phyloP scores from a whole-genome alignment of 768 basidiomycete species.

The Kwoniella europaea region DNA sequence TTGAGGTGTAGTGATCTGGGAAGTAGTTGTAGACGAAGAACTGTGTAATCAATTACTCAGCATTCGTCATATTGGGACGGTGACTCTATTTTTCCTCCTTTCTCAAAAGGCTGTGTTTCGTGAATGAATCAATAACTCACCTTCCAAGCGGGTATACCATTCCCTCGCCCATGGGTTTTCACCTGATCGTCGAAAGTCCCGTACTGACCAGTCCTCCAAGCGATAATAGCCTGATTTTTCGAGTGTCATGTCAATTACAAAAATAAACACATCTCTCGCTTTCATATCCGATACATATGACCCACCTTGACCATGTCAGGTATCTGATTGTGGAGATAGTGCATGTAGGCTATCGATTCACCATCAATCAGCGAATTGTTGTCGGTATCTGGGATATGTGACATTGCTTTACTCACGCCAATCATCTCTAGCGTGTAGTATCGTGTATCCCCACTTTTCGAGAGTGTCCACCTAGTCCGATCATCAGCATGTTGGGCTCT shows the following conservation, averaged over 20 bases:
- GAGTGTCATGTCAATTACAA: not conserved
- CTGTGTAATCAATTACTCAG: not conserved
- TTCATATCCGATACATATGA: not conserved
- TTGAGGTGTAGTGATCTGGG: constrained; percentile 24
- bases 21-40: constrained; percentile 30
- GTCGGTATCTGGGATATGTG: no score
- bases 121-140: constrained; percentile 1
- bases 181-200: constrained; percentile 19
- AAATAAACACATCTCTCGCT: not conserved
- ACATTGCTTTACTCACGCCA: constrained; percentile 21
- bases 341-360: constrained; percentile 18
- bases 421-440: constrained; percentile 28
- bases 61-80: not conserved
- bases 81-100: no score
- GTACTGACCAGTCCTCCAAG: constrained; percentile 19
- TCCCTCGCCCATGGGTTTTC: constrained; percentile 16
- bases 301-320: constrained; percentile 28
- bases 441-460: constrained; percentile 21
- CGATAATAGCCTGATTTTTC: constrained; percentile 15
- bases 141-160: constrained; percentile 31
- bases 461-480: constrained; percentile 3
- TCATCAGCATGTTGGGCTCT: not conserved
- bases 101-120: no score
- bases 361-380: not conserved
- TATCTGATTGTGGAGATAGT: constrained; percentile 26